A percentile compares a stretch with the other conserved stretches of the same genome.
These are phyloP conservation scores for Phytophthora citricola DNA, from an alignment of 352 stramenopile species.

Conservation along the genomic window DNA sequence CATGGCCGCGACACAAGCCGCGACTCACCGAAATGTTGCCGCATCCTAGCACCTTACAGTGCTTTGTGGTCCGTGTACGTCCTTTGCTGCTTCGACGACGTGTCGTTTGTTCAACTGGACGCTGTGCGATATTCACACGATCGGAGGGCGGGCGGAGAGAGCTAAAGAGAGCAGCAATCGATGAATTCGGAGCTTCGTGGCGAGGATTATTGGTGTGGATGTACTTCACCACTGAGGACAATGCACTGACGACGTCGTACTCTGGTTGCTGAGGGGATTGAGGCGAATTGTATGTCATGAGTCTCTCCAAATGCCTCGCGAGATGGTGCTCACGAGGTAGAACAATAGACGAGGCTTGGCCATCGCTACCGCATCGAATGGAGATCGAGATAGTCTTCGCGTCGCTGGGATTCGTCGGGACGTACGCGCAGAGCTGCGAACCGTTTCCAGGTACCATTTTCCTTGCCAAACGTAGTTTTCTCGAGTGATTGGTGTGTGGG, in stretches of 20 bases:
- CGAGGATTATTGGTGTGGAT: conserved; percentile 17
- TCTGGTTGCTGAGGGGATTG: conserved; percentile 9
- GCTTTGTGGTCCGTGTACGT: conserved; percentile 45
- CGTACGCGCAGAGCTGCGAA: conserved; percentile 14
- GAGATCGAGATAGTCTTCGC: conserved; percentile 28
- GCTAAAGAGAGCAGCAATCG: conserved; percentile 20
- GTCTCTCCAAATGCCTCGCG: conserved; percentile 18
- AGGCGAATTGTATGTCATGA: conserved; percentile 15
- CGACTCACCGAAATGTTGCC: conserved; percentile 64
- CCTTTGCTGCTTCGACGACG: conserved; percentile 36
- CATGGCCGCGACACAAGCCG: conserved; percentile 62
- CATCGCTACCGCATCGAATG: conserved; percentile 14
- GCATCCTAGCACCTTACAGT: conserved; percentile 60
- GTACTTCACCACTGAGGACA: conserved; percentile 31
- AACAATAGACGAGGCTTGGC: conserved; percentile 21
- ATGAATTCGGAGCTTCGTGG: conserved; percentile 14
- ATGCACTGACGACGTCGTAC: conserved; percentile 14
- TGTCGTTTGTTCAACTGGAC: background rate
- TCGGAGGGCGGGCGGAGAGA: conserved; percentile 22
- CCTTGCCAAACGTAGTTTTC: background rate
- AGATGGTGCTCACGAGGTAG: conserved; percentile 26
- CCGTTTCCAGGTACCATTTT: conserved; percentile 24
- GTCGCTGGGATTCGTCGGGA: background rate
- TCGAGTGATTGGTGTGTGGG: conserved; percentile 4
- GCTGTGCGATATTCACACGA: conserved; percentile 2